phyloP scores from a whole-genome alignment of 164 flowering plant species.

The Kingdonia uniflora region DNA sequence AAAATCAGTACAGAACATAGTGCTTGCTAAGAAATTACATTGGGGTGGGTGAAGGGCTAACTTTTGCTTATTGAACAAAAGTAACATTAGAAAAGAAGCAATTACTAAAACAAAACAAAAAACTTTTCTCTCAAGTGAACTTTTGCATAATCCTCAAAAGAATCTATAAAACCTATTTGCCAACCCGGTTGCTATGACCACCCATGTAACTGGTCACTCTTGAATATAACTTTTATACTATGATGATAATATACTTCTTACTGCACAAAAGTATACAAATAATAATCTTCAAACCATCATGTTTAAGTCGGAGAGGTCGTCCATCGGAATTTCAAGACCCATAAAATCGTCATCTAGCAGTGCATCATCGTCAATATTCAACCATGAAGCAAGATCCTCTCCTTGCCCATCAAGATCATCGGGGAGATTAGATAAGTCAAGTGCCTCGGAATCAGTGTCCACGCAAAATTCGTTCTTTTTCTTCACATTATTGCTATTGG shows the following conservation, averaged over 20 bases:
- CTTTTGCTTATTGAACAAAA: slow-evolving; percentile 15
- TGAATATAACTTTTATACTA: slow-evolving; percentile 15
- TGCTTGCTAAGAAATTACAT: background rate
- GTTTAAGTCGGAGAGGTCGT: slow-evolving; percentile 56
- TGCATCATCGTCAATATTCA: slow-evolving; percentile 55
- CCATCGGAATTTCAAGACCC: slow-evolving; percentile 84
- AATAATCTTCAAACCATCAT: slow-evolving; percentile 58
- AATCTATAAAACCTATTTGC: slow-evolving; percentile 47
- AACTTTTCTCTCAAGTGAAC: slow-evolving; percentile 25
- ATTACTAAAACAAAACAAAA: slow-evolving; percentile 20
- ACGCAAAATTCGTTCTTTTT: slow-evolving; percentile 27
- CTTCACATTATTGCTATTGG: slow-evolving; percentile 16
- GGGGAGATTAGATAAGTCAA: slow-evolving; percentile 53
- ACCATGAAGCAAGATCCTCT: slow-evolving; percentile 58
- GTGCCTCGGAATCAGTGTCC: slow-evolving; percentile 41
- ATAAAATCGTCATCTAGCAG: slow-evolving; percentile 49
- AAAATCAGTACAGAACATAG: slow-evolving; percentile 18
- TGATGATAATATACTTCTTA: slow-evolving; percentile 28
- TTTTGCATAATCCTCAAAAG: slow-evolving; percentile 31
- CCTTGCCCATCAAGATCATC: slow-evolving; percentile 50
- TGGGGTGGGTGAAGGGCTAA: background rate
- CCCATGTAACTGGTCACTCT: slow-evolving; percentile 26
- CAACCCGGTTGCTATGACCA: slow-evolving; percentile 20
- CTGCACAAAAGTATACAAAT: slow-evolving; percentile 53
- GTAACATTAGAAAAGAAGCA: slow-evolving; percentile 20